Conservation (phyloP, 2,329 filamentous ascomycete species). For the Verruconis gallopava region DNA sequence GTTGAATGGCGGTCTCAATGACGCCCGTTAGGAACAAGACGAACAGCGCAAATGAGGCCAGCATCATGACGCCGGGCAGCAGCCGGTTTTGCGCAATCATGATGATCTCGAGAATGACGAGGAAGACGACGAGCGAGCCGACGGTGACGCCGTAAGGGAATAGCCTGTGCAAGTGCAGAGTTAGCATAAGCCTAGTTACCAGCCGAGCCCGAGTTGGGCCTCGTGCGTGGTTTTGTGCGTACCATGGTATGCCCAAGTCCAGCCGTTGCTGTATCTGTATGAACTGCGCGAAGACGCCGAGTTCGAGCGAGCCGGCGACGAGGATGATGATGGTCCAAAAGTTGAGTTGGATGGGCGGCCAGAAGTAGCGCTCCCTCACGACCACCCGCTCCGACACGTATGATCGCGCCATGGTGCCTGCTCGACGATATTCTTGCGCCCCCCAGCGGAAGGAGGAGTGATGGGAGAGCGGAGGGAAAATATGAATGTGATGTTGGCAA, state of each 20-base stretch:
- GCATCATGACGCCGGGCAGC: conserved; percentile 45
- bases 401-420: conserved; percentile 25
- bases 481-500: too few species aligned
- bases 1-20: conserved; percentile 49
- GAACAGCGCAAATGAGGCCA: conserved; percentile 48
- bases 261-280: conserved; percentile 45
- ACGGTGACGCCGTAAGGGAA: conserved; percentile 51
- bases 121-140: conserved; percentile 42
- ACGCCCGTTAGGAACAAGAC: conserved; percentile 48
- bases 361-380: conserved; percentile 36
- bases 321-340: conserved; percentile 52
- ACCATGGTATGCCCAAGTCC: conserved; percentile 47
- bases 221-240: conserved; percentile 14
- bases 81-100: conserved; percentile 43
- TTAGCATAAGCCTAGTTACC: conserved; percentile 4
- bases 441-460: neutral
- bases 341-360: conserved; percentile 53
- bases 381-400: neutral
- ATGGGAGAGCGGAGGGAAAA: too few species aligned
- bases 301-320: conserved; percentile 41
- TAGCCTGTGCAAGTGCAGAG: conserved; percentile 35
- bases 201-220: conserved; percentile 7
- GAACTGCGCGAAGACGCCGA: conserved; percentile 49
- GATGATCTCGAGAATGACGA: conserved; percentile 45
- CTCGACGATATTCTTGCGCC: conserved; percentile 27